Evolutionary conservation across 1,139 yeast species (phyloP), one percentile per base, ranked within the genome.

Genomic region (Pichia sp.): DNA sequence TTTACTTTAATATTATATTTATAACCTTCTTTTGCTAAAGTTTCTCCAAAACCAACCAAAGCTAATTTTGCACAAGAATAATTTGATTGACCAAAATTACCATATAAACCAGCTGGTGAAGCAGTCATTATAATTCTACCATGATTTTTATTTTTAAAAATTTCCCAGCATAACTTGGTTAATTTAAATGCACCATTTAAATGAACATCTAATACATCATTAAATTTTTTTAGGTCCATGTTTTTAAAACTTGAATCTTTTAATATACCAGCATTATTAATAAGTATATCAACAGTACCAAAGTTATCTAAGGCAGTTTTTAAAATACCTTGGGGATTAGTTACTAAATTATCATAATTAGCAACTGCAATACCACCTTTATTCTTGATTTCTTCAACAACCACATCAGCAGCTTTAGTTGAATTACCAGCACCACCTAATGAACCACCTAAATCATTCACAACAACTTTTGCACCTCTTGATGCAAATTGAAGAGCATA

Each of bases 11-110:
- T 90, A 67, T 89, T 89, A 70, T 85, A 80, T 63, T 76, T 87
- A 48, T 64, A 76, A 55, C 98, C 98, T 68, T 92, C 98, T 69
- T 87, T 89, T 35, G 97, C 96, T 58, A 90, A 76, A 29, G 97
- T 87, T 68, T 92, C 96, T 41, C 95, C 84, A 60, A 92, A 80
- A 23, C 97, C 97, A 50, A 90, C 85, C 48, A 89, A 72, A 26
- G 87, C 97, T 52, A 86, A 70, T 68, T 92, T 92, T 38, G 97
- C 97, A 37, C 96, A 94, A 3, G 96, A 81, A 69, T 92, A 92
- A 70, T 92, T 92, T 40, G 96, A 80, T 68, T 92, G 98, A 46
- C 98, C 98, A 68, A 89, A 92, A 70, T 89, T 89, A 55, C 98
- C 98, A 64, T 85, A 92, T 55, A 92, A 73, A 34, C 97, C 97